Evolutionary conservation across 2,329 filamentous ascomycete genomes (phyloP).

Genomic region (Tolypocladium tundrense): DNA sequence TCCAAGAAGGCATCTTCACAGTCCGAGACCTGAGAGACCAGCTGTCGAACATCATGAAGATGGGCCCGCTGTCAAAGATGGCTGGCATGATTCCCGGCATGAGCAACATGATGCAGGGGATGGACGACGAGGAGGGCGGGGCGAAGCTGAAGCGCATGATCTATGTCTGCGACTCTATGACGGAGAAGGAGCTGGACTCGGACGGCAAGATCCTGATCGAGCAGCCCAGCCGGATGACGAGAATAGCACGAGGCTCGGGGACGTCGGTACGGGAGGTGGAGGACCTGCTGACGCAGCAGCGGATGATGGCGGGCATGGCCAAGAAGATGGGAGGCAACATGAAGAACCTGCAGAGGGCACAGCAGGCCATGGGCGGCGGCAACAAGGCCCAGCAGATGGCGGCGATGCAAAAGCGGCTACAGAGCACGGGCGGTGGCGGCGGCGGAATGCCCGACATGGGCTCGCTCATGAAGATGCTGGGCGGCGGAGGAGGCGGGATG

Average conservation of each 20-base stretch:
- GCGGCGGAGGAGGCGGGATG: slow-evolving; percentile 51
- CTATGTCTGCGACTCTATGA: slow-evolving; percentile 98
- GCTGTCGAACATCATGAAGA: slow-evolving; percentile 98
- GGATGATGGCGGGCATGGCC: slow-evolving; percentile 98
- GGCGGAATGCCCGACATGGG: slow-evolving; percentile 73
- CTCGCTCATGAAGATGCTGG: slow-evolving; percentile 85
- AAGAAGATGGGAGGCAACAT: slow-evolving; percentile 98
- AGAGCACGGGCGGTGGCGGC: slow-evolving; percentile 75
- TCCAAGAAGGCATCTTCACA: slow-evolving; percentile 92
- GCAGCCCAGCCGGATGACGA: slow-evolving; percentile 84
- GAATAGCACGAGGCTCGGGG: slow-evolving; percentile 80
- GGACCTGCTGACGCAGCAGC: slow-evolving; percentile 92
- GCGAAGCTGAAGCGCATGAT: slow-evolving; percentile 96
- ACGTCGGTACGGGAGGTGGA: slow-evolving; percentile 90
- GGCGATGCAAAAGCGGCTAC: slow-evolving; percentile 92
- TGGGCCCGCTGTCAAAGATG: slow-evolving; percentile 95
- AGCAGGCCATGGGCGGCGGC: slow-evolving; percentile 80
- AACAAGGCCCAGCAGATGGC: slow-evolving; percentile 92
- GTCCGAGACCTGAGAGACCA: slow-evolving; percentile 91
- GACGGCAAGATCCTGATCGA: slow-evolving; percentile 93
- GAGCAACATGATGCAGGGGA: slow-evolving; percentile 84
- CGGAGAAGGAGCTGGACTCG: slow-evolving; percentile 84
- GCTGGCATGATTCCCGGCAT: slow-evolving; percentile 98
- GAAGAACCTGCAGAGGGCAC: slow-evolving; percentile 93
- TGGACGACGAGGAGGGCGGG: slow-evolving; percentile 95